Evolutionary conservation across 164 flowering plant species (phyloP).

Genomic region (Paratinospora sagittata): DNA sequence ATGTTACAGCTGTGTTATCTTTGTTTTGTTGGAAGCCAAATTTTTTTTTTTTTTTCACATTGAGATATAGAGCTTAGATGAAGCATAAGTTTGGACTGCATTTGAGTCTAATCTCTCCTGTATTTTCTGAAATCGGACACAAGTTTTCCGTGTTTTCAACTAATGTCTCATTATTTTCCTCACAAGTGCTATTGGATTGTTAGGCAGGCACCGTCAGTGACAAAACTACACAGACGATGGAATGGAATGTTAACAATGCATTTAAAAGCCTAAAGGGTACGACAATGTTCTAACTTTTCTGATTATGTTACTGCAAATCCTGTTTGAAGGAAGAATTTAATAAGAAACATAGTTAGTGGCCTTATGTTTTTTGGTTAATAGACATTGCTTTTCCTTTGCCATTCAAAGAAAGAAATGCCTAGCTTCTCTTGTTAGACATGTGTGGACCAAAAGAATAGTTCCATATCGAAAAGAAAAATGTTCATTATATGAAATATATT

Average conservation of each 20-base stretch:
- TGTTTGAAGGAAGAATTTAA: not conserved
- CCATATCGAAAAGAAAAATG: no score
- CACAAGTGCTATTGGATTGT: conserved; percentile 8
- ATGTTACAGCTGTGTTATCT: no score
- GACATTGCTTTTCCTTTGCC: no score
- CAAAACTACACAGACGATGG: conserved; percentile 41
- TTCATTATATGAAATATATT: no score
- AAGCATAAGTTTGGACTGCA: not conserved
- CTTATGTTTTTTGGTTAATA: no score
- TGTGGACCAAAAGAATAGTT: no score
- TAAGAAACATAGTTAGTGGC: no score
- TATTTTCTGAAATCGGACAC: not conserved
- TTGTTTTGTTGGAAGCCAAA: no score
- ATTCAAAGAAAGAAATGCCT: no score
- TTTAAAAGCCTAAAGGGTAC: conserved; percentile 59
- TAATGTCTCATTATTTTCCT: conserved; percentile 3
- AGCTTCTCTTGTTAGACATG: no score
- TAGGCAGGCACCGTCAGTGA: conserved; percentile 31
- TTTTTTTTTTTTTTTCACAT: no score
- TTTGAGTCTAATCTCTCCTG: not conserved
- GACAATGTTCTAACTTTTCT: not conserved
- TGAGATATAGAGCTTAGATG: no score
- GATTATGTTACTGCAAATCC: not conserved
- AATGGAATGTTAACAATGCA: conserved; percentile 61
- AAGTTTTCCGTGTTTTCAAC: not conserved